Evolutionary conservation across 345 rosid species (phyloP).

Genomic region (Ceriops decandra): DNA sequence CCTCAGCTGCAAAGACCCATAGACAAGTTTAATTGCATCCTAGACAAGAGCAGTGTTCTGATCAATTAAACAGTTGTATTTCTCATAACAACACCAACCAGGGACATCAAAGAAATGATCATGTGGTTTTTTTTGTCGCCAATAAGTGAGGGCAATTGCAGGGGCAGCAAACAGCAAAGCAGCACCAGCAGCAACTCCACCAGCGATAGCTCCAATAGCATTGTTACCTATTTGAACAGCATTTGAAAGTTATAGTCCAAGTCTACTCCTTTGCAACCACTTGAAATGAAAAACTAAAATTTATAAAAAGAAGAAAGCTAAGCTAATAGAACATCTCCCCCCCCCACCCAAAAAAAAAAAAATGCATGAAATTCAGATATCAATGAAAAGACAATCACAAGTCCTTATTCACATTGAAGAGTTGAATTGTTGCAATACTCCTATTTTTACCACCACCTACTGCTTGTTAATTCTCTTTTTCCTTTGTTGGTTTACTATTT

Average conservation of each 20-base stretch:
- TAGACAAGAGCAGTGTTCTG: background rate
- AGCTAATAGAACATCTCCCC: no score
- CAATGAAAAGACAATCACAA: background rate
- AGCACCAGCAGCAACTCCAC: conserved; percentile 98
- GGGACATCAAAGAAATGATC: conserved; percentile 96
- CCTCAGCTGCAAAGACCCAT: conserved; percentile 66
- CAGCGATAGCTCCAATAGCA: conserved; percentile 84
- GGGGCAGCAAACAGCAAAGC: conserved; percentile 92
- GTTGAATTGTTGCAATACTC: background rate
- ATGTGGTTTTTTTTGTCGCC: conserved; percentile 70
- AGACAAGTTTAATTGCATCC: conserved; percentile 12
- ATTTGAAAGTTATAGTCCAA: conserved; percentile 9
- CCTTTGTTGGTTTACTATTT: background rate
- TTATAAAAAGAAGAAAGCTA: background rate
- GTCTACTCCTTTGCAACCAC: background rate
- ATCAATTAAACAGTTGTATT: background rate
- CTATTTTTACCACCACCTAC: no score
- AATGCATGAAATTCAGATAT: background rate
- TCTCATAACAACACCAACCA: conserved; percentile 41
- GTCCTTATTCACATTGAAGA: background rate
- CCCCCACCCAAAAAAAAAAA: no score
- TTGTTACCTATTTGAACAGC: conserved; percentile 44
- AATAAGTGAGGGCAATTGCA: conserved; percentile 73
- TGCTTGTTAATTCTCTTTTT: background rate
- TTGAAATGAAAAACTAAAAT: background rate